Conservation (phyloP, 2,329 filamentous ascomycete genomes). For the Fusarium sublunatum region DNA sequence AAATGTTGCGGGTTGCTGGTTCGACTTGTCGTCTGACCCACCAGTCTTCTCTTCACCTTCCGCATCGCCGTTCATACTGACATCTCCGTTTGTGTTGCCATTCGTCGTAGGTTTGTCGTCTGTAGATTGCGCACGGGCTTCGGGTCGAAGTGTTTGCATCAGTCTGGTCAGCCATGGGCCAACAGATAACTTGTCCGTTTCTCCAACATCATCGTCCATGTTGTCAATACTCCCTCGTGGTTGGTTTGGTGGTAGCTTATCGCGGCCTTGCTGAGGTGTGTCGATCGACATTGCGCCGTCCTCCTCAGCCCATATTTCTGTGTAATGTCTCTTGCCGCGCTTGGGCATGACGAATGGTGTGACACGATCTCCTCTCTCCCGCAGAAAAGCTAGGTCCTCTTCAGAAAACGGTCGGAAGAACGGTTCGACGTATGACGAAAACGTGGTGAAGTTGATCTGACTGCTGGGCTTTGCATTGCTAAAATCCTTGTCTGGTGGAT, state of each 20-base stretch:
- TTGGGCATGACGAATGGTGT: constrained; percentile 88
- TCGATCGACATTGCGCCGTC: constrained; percentile 84
- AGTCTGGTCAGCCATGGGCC: constrained; percentile 87
- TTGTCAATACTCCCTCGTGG: constrained; percentile 86
- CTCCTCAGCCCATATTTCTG: constrained; percentile 93
- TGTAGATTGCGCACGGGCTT: constrained; percentile 66
- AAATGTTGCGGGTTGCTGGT: constrained; percentile 75
- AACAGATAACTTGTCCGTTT: constrained; percentile 89
- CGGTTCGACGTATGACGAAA: constrained; percentile 90
- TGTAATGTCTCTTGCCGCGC: constrained; percentile 86
- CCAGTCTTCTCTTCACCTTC: constrained; percentile 52
- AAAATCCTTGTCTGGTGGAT: constrained; percentile 93
- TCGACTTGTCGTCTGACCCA: constrained; percentile 53
- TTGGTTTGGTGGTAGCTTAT: constrained; percentile 81
- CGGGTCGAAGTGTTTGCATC: constrained; percentile 82
- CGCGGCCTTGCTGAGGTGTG: constrained; percentile 67
- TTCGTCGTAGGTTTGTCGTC: constrained; percentile 69
- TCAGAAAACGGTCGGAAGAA: constrained; percentile 91
- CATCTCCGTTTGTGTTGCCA: constrained; percentile 65
- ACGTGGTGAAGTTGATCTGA: constrained; percentile 93
- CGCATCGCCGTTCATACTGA: constrained; percentile 63
- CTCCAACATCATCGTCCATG: constrained; percentile 85
- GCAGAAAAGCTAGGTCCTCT: constrained; percentile 91
- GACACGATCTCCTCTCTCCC: constrained; percentile 87
- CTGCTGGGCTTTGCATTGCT: constrained; percentile 92